Evolutionary conservation across 2,329 filamentous ascomycete genomes (phyloP), one percentile per base, ranked within the genome.

Genomic region (Grosmannia clavigera): DNA sequence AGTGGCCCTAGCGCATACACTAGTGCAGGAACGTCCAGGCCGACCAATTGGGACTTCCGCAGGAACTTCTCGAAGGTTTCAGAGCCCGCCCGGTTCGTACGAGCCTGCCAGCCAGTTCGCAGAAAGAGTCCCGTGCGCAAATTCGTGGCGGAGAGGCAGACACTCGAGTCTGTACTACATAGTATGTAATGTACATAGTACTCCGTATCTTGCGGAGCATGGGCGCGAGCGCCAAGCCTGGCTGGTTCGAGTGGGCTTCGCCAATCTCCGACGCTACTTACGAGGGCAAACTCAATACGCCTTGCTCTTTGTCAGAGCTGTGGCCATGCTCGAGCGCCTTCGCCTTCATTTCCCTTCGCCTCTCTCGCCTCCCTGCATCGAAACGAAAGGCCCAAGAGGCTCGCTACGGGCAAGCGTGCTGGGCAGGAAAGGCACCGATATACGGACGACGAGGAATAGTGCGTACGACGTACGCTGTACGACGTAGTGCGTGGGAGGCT

Each of bases 41-140:
- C 53, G 50, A 12, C 58, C 58, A 59, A 55, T 59, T 10, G 51
- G 29, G 19, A 25, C 51, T 35, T 50, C 40, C 19, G 19, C 27
- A 3, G 38, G 10, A 14, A 19, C 52, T 59, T 59, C 58, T 59
- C 51, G 58, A 59, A 59, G 58, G 58, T 59, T 54, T 59, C 58
- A 55, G 19, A 27, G 11, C 35, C 38, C 35, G 16, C 38, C 38
- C 38, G 14, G 12, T 40, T 40, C 38, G 38, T 40, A 40, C 38
- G 38, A 40, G 35, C 35, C 29, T 38, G 35, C 35, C 35, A 10
- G 9, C 35, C 35, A 14, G 38, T 55, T 38, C 31, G 16, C 14
- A 33, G 46, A 4, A 48, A 10, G 43, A 11, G 46, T 25, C 46
- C 46, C 38, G 38, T 40, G 38, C 38, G 38, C 38, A 40, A 40